Base-by-base conservation (phyloP, 768 basidiomycete species). In the Trametes cinnabarina region DNA sequence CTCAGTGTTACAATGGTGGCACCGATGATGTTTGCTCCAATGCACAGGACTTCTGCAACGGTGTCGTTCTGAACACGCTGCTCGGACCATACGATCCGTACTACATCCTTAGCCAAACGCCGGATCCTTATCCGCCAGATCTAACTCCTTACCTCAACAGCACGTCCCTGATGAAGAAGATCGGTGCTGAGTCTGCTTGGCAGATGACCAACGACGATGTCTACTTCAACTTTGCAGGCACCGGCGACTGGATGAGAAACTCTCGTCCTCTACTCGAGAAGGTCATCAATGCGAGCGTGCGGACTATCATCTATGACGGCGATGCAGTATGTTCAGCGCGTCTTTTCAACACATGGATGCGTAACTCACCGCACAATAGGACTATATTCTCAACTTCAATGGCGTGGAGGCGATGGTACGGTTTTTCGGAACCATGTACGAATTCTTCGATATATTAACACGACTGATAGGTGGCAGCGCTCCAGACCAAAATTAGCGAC, bases 41-140 rank as follows among this genome's bases (percentile, higher is more conserved):
- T 3, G 85, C 86, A 3, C 84, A 86, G 65, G 71, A 64, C 40
- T 82, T 70, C 72, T 88, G 86, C 71, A 85, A 86, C 66, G 74
- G 71, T 62, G 68, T 78, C 35, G 78, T 88, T 47, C 70, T 85
- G 7, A 74, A 72, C 0, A 78, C 80, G 19, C 73, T 84, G 26
- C 76, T 76, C 6, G 84, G 85, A n/a, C 71, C 77, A 58, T 84
- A 73, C 61, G 82, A 86, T 65, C 80, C 79, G 8, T 85, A 82
- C 69, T 79, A 79, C 64, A 74, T 84, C 19, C 77, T 69, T 7
- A 66, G 74, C 19, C 41, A 35, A 37, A 67, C 73, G 47, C 76
- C 76, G 0, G 79, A 81, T 57, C 71, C 78, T 7, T 84, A 82
- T 66, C 81, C 82, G 7, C 77, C 81, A 0, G 66, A 69, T 35